A percentile compares a stretch with the other conserved stretches of the same genome.
Conservation (phyloP, 2,329 filamentous ascomycete genomes). For the Aspergillus brunneoviolaceus region DNA sequence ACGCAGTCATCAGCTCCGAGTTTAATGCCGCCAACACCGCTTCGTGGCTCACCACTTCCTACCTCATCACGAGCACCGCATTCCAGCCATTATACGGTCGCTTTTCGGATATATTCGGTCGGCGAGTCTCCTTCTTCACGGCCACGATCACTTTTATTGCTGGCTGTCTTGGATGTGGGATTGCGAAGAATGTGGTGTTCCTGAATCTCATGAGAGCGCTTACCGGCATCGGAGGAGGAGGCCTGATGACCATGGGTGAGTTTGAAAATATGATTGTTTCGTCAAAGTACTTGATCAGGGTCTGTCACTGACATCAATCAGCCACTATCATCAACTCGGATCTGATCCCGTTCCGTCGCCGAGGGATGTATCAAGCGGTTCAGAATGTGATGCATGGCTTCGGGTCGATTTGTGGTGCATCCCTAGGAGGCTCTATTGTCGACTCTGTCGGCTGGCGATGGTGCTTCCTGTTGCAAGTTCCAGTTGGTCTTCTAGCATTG, state of each 20-base stretch:
- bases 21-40: constrained; percentile 48
- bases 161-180: constrained; percentile 68
- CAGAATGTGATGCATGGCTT: constrained; percentile 64
- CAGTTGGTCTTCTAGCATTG: constrained; percentile 57
- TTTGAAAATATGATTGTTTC: neutral
- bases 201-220: constrained; percentile 70
- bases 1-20: constrained; percentile 49
- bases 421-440: constrained; percentile 45
- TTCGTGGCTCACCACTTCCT: constrained; percentile 58
- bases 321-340: constrained; percentile 70
- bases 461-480: constrained; percentile 62
- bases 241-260: constrained; percentile 62
- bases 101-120: constrained; percentile 69
- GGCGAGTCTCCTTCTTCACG: constrained; percentile 59
- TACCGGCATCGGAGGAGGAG: constrained; percentile 72
- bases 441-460: constrained; percentile 49
- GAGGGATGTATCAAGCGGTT: constrained; percentile 68
- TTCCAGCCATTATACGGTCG: constrained; percentile 73
- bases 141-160: constrained; percentile 62
- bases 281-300: neutral
- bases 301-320: constrained; percentile 10
- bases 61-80: constrained; percentile 63
- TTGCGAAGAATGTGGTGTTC: constrained; percentile 65
- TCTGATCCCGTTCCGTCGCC: constrained; percentile 68
- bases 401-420: constrained; percentile 58